A percentile compares a stretch with the other conserved stretches of the same genome.
Evolutionary conservation across 331 rosid species (phyloP).

Genomic region (Malus hybrid): DNA sequence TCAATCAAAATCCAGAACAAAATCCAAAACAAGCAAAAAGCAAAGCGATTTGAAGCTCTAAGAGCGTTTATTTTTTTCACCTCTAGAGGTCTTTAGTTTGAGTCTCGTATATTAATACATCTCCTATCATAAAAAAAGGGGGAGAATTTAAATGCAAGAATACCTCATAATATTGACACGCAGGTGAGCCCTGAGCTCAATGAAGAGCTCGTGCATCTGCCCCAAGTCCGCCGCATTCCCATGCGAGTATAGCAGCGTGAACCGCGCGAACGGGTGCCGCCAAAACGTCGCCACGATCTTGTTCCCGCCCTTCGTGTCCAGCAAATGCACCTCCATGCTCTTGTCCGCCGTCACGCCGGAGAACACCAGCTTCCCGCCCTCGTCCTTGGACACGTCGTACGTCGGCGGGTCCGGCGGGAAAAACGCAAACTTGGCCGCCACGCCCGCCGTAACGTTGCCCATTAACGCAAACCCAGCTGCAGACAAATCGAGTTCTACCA

Average conservation of each 20-base stretch:
- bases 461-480: conserved; percentile 32
- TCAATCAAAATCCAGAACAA: background rate
- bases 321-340: conserved; percentile 49
- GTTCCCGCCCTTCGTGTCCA: conserved; percentile 62
- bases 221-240: conserved; percentile 97
- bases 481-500: background rate
- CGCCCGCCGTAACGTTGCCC: conserved; percentile 82
- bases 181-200: conserved; percentile 83
- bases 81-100: no score
- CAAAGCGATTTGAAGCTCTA: background rate
- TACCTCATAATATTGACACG: conserved; percentile 89
- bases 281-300: conserved; percentile 76
- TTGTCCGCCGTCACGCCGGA: conserved; percentile 67
- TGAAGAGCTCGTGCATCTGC: conserved; percentile 82
- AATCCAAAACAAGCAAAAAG: background rate
- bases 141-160: background rate
- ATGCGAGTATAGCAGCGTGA: conserved; percentile 84
- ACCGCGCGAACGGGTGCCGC: conserved; percentile 72
- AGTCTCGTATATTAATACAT: no score
- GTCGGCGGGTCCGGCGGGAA: conserved; percentile 97
- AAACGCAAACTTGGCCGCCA: conserved; percentile 88
- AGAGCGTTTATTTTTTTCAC: no score
- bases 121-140: background rate
- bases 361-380: conserved; percentile 42
- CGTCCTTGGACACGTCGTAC: conserved; percentile 41